These are phyloP conservation scores for Trypanosoma platydactyli DNA, from an alignment of 208 protist genomes.

Conservation along the genomic window DNA sequence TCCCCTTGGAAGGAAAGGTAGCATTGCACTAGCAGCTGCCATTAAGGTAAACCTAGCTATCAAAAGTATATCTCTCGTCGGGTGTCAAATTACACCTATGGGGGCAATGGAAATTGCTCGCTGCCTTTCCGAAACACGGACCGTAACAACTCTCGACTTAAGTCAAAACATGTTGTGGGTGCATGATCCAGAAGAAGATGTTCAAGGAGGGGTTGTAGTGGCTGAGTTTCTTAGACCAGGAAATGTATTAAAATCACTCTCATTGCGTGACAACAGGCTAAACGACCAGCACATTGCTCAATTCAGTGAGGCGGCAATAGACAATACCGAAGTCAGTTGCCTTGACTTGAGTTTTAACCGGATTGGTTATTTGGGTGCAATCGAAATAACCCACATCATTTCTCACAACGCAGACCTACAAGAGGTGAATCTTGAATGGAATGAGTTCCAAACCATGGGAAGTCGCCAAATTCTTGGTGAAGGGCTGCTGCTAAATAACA, in stretches of 20 bases:
- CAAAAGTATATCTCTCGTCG: constrained; percentile 60
- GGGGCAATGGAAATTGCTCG: constrained; percentile 64
- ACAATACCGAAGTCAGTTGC: constrained; percentile 74
- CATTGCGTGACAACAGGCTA: constrained; percentile 72
- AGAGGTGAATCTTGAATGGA: constrained; percentile 89
- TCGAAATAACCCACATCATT: constrained; percentile 72
- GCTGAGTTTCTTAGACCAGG: constrained; percentile 58
- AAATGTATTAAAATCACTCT: constrained; percentile 54
- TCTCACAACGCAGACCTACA: constrained; percentile 81
- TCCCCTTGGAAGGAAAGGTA: constrained; percentile 66
- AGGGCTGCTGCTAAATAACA: constrained; percentile 87
- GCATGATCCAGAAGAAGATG: constrained; percentile 35
- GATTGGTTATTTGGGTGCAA: constrained; percentile 74
- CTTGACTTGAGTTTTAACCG: constrained; percentile 90
- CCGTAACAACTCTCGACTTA: constrained; percentile 66
- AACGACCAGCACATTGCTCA: constrained; percentile 67
- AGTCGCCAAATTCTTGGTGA: constrained; percentile 63
- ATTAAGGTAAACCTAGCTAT: constrained; percentile 71
- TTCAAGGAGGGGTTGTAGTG: constrained; percentile 64
- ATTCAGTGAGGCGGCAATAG: constrained; percentile 67
- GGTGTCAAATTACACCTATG: constrained; percentile 77
- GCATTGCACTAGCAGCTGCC: constrained; percentile 66
- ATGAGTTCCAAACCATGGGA: constrained; percentile 69
- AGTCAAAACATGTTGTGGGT: constrained; percentile 69
- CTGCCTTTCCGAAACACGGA: constrained; percentile 55